A percentile compares a stretch with the other conserved stretches of the same genome.
These are phyloP conservation scores for Dactylella cylindrospora DNA, from an alignment of 2,329 filamentous ascomycete species.

Conservation along the genomic window DNA sequence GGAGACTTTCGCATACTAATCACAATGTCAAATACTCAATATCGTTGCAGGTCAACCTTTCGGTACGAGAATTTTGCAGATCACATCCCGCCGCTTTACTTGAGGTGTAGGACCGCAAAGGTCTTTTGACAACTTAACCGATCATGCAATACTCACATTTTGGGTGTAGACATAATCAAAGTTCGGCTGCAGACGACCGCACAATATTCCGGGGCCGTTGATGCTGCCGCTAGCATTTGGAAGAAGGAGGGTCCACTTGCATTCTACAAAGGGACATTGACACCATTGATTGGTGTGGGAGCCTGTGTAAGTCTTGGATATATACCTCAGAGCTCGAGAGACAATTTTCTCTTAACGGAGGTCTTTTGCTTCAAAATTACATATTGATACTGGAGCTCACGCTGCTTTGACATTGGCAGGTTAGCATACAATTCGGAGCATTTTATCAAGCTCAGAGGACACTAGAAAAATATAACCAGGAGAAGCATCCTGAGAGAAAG, in stretches of 20 bases:
- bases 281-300: conserved; percentile 90
- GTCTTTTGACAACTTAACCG: conserved; percentile 40
- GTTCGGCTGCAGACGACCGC: conserved; percentile 89
- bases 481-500: conserved; percentile 52
- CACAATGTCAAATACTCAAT: conserved; percentile 7
- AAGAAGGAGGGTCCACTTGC: conserved; percentile 82
- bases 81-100: conserved; percentile 2
- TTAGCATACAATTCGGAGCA: conserved; percentile 93
- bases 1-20: conserved; percentile 9
- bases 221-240: conserved; percentile 81
- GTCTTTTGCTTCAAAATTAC: not conserved
- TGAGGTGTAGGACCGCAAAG: too few species aligned
- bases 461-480: conserved; percentile 73
- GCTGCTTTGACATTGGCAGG: conserved; percentile 52
- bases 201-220: conserved; percentile 75
- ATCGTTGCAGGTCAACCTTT: conserved; percentile 63
- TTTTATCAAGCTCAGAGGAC: conserved; percentile 89
- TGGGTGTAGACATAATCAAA: conserved; percentile 78
- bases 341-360: too few species aligned
- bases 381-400: conserved; percentile 16
- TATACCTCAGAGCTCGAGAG: conserved; percentile 27
- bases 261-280: conserved; percentile 98
- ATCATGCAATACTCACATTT: conserved; percentile 49
- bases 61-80: conserved; percentile 43
- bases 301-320: conserved; percentile 68